Percentiles rank a stretch among this genome's conserved stretches.
Conservation (phyloP, 768 basidiomycete genomes). For the Chalciporus sphaerocephalus region DNA sequence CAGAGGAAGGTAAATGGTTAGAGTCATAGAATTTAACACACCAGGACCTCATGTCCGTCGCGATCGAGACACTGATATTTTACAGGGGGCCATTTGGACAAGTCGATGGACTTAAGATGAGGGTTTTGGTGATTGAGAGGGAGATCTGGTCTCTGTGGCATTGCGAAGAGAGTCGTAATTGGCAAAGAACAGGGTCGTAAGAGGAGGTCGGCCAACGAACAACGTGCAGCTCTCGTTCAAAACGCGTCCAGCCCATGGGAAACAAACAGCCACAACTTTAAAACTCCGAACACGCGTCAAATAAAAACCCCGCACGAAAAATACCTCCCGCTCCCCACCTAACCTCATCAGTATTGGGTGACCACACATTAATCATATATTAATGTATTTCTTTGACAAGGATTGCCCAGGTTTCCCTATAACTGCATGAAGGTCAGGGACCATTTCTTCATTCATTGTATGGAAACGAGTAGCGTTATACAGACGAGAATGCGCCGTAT, state of each 20-base stretch:
- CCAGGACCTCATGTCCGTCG: slow-evolving; percentile 83
- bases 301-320: no score
- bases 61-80: slow-evolving; percentile 91
- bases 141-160: slow-evolving; percentile 48
- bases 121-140: slow-evolving; percentile 50
- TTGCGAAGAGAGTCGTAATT: slow-evolving; percentile 10
- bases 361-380: no score
- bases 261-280: slow-evolving; percentile 30
- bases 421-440: no score
- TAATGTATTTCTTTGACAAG: no score
- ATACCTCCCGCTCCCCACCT: no score
- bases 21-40: slow-evolving; percentile 32
- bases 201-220: background rate
- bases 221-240: slow-evolving; percentile 29
- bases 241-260: slow-evolving; percentile 30
- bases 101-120: slow-evolving; percentile 42
- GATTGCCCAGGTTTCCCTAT: no score
- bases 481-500: no score
- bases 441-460: no score
- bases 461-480: no score
- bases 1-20: slow-evolving; percentile 9
- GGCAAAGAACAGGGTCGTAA: slow-evolving; percentile 10
- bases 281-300: slow-evolving; percentile 29
- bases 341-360: no score
- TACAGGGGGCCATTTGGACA: slow-evolving; percentile 57